Evolutionary conservation across 306 rosid genomes (phyloP).

Genomic region (Cotoneaster glaucophyllus): DNA sequence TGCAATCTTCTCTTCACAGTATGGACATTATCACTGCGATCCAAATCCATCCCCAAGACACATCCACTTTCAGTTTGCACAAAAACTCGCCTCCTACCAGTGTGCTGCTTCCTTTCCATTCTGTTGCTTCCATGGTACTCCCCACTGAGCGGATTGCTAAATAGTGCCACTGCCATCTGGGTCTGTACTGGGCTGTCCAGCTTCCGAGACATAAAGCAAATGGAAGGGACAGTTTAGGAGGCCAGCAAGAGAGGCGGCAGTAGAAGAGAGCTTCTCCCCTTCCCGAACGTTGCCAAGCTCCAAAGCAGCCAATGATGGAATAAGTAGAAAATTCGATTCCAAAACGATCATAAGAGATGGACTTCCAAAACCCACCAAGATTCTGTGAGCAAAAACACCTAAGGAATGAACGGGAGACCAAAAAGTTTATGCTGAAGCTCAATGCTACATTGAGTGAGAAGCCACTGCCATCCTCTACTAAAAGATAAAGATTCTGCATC

Average conservation of each 20-base stretch:
- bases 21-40: conserved; percentile 82
- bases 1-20: conserved; percentile 95
- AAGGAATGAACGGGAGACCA: background rate
- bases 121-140: conserved; percentile 60
- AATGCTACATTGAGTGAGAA: conserved; percentile 17
- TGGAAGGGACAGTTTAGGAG: conserved; percentile 12
- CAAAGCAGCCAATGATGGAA: conserved; percentile 28
- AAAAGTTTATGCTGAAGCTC: background rate
- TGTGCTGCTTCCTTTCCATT: conserved; percentile 48
- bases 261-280: conserved; percentile 53
- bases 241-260: conserved; percentile 40
- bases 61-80: conserved; percentile 93
- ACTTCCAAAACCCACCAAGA: conserved; percentile 7
- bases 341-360: conserved; percentile 41
- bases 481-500: conserved; percentile 37
- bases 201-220: conserved; percentile 61
- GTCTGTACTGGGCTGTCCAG: conserved; percentile 93
- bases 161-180: conserved; percentile 85
- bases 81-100: conserved; percentile 75
- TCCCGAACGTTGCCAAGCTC: conserved; percentile 44
- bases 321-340: conserved; percentile 16
- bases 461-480: conserved; percentile 26
- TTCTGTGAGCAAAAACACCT: conserved; percentile 1
- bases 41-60: conserved; percentile 86
- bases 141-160: conserved; percentile 49